Base-by-base conservation (phyloP, 345 rosid species). In the Viola odorata region DNA sequence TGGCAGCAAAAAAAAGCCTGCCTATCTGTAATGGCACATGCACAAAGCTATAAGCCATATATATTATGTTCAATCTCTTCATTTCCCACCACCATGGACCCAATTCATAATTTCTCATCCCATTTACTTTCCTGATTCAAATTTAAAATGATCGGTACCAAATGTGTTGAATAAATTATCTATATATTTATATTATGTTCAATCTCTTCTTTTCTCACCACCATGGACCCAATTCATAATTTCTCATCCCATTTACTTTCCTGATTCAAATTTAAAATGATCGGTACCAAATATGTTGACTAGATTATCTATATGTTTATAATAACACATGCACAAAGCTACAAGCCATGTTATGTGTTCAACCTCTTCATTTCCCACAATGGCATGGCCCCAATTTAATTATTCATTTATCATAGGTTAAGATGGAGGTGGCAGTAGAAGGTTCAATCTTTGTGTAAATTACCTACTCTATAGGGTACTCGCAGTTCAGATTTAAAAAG, bases 1-100 rank as follows among this genome's bases (percentile, higher is more conserved):
- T 55, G 58, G 64, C 74, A 68, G 64, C 75, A 59, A 75, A 81
- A 74, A n/a, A n/a, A n/a, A n/a, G 81, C 76, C 78, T 71, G 85
- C 64, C 42, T 63, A 17, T 72, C 85, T 78, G 81, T 71, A 73
- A 50, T 37, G 68, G 66, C 80, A 73, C 79, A 80, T 75, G 84
- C 11, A 64, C 53, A 64, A 57, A 23, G 9, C 38, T 59, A 23
- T 41, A 57, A 23, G 10, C 41, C 17, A 17, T 37, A 57, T 12
- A 14, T 41, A 12, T n/a, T 17, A 5, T 8, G 57, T 37, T 61
- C 72, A n/a, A n/a, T n/a, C n/a, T n/a, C n/a, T n/a, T n/a, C n/a
- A n/a, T n/a, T n/a, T n/a, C n/a, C n/a, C n/a, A n/a, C n/a, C n/a
- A n/a, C n/a, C n/a, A n/a, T n/a, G n/a, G n/a, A n/a, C n/a, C n/a